Evolutionary conservation across 192 early-diverging fungal species (phyloP).

Genomic region (Gaertneriomyces sp.): DNA sequence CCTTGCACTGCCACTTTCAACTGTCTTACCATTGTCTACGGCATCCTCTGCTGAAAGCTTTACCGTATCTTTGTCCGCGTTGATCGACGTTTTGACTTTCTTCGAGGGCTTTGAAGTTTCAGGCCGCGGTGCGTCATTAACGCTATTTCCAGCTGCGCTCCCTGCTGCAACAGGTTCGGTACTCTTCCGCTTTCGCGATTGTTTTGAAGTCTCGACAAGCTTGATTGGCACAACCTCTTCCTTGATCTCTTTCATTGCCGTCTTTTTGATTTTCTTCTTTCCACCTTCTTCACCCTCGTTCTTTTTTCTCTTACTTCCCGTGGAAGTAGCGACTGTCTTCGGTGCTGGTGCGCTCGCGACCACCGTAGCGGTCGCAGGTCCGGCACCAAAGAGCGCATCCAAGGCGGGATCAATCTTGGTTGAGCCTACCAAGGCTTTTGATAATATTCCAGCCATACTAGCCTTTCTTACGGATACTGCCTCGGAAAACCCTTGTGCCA

Average conservation of each 20-base stretch:
- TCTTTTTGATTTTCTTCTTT: constrained; percentile 5
- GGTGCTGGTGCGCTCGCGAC: neutral
- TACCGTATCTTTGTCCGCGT: constrained; percentile 16
- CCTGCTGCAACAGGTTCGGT: no score
- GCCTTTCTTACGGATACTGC: neutral
- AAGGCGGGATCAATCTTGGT: constrained; percentile 10
- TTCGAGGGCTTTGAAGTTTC: no score
- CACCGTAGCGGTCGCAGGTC: neutral
- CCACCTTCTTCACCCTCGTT: neutral
- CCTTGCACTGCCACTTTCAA: constrained; percentile 13
- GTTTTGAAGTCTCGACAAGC: no score
- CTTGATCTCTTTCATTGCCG: neutral
- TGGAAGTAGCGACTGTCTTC: neutral
- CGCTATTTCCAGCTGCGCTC: no score
- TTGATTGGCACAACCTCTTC: neutral
- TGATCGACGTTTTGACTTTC: neutral
- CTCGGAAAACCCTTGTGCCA: no score
- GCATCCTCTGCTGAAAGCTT: constrained; percentile 41
- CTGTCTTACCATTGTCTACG: constrained; percentile 18
- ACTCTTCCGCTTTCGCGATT: no score
- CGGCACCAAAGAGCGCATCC: constrained; percentile 17
- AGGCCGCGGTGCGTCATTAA: no score
- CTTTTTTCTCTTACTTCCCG: neutral
- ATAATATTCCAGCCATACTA: constrained; percentile 11
- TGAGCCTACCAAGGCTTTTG: constrained; percentile 14